Percentiles rank a stretch among this genome's conserved stretches.
Conservation (phyloP, 352 stramenopile species). For the Globisporangium paroecandrum region DNA sequence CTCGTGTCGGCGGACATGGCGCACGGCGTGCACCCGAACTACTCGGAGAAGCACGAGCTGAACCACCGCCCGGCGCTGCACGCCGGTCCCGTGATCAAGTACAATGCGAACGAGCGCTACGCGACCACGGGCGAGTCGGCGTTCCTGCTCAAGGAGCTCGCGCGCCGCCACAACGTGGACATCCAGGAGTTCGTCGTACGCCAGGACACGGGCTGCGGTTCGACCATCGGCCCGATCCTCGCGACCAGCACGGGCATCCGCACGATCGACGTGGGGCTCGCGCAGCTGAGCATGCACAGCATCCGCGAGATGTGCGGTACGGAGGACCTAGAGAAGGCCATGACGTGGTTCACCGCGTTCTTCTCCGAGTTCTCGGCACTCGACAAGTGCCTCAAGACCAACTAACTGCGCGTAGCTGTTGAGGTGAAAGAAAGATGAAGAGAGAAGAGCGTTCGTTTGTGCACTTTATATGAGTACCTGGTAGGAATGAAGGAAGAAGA, state of each 20-base stretch:
- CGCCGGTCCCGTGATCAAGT: constrained; percentile 97
- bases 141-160: constrained; percentile 91
- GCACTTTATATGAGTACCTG: constrained; percentile 7
- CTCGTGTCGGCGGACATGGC: constrained; percentile 95
- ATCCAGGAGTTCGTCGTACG: constrained; percentile 97
- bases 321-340: constrained; percentile 72
- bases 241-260: constrained; percentile 93
- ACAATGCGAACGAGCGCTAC: constrained; percentile 98
- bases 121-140: constrained; percentile 92
- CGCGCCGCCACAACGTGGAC: constrained; percentile 73
- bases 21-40: constrained; percentile 98
- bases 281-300: constrained; percentile 97
- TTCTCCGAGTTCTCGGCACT: constrained; percentile 91
- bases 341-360: constrained; percentile 92
- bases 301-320: constrained; percentile 96
- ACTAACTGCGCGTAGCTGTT: constrained; percentile 39
- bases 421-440: not conserved
- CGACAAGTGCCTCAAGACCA: constrained; percentile 78
- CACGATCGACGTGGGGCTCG: constrained; percentile 96
- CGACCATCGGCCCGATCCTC: constrained; percentile 97
- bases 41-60: constrained; percentile 93
- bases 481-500: not conserved
- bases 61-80: constrained; percentile 92
- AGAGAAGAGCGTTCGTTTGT: constrained; percentile 6
- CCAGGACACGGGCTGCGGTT: constrained; percentile 95